phyloP scores from a whole-genome alignment of 305 asterid species.

The Ajuga reptans region DNA sequence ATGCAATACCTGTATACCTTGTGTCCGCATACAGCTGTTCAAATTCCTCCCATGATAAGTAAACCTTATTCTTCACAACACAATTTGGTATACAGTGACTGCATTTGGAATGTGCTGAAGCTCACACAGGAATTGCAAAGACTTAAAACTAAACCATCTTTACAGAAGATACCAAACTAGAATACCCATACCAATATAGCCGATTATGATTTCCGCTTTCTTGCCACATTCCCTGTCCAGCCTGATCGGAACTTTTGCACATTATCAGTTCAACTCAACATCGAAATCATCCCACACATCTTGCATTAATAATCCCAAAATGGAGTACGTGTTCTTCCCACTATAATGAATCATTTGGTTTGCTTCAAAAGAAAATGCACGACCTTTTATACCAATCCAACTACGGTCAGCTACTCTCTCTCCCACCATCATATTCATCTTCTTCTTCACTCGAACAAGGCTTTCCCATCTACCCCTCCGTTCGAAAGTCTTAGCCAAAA shows the following conservation, averaged over 20 bases:
- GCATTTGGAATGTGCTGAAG: not conserved
- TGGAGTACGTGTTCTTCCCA: slow-evolving; percentile 25
- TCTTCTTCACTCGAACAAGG: slow-evolving; percentile 50
- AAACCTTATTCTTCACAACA: not conserved
- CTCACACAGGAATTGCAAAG: not conserved
- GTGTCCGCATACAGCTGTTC: not conserved
- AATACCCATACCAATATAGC: not conserved
- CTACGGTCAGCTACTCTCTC: slow-evolving; percentile 38
- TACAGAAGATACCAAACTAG: not conserved
- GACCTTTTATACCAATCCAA: slow-evolving; percentile 34
- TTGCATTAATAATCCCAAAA: slow-evolving; percentile 27
- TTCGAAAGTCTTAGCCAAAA: slow-evolving; percentile 47
- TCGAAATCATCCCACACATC: slow-evolving; percentile 22
- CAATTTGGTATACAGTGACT: not conserved
- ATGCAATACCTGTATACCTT: not conserved
- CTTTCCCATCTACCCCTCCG: slow-evolving; percentile 63
- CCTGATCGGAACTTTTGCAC: not conserved
- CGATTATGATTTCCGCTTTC: not conserved
- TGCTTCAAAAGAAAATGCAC: slow-evolving; percentile 31
- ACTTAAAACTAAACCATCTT: not conserved
- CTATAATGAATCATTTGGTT: slow-evolving; percentile 32
- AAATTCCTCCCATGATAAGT: not conserved
- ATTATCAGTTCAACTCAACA: slow-evolving; percentile 14
- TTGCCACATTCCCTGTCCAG: not conserved
- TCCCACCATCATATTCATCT: slow-evolving; percentile 27